A percentile compares a stretch with the other conserved stretches of the same genome.
phyloP scores from a whole-genome alignment of 1,284 basidiomycete genomes.

The Dichomitus squalens region DNA sequence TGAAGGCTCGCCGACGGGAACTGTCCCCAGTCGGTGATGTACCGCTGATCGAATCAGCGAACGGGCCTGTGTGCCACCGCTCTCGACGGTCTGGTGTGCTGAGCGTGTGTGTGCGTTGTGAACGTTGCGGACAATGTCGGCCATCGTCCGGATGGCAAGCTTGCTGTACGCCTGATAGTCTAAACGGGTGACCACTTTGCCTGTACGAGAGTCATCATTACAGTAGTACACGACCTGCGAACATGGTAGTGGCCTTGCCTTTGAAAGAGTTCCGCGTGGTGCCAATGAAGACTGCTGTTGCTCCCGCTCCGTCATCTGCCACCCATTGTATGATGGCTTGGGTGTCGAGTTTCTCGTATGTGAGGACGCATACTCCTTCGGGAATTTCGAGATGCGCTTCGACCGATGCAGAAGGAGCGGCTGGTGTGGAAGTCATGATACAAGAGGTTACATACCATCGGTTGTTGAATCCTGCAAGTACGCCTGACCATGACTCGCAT shows the following conservation, averaged over 20 bases:
- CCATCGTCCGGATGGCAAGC: slow-evolving; percentile 81
- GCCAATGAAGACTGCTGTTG: slow-evolving; percentile 75
- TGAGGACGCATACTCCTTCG: slow-evolving; percentile 59
- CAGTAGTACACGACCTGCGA: not conserved
- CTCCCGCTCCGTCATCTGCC: slow-evolving; percentile 65
- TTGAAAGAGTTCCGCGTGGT: slow-evolving; percentile 67
- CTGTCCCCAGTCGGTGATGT: slow-evolving; percentile 79
- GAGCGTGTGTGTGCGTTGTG: slow-evolving; percentile 45
- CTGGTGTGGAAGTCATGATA: slow-evolving; percentile 6
- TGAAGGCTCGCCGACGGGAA: slow-evolving; percentile 79
- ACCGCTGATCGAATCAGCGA: slow-evolving; percentile 58
- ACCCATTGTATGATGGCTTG: slow-evolving; percentile 62
- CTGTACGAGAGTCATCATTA: slow-evolving; percentile 38
- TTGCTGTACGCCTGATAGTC: slow-evolving; percentile 86
- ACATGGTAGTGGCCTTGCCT: slow-evolving; percentile 39
- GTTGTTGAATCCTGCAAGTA: too few relatives aligned
- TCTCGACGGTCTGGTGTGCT: slow-evolving; percentile 41
- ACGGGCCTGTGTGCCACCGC: slow-evolving; percentile 24
- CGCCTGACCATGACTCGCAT: too few relatives aligned
- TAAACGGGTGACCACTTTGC: slow-evolving; percentile 69
- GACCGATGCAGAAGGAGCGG: slow-evolving; percentile 41
- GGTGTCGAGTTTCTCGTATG: slow-evolving; percentile 59
- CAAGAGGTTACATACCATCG: not conserved
- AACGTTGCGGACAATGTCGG: slow-evolving; percentile 56
- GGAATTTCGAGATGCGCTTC: slow-evolving; percentile 48